These are phyloP conservation scores for Debaryomyces nepalensis DNA, from an alignment of 1,139 yeast species.

Conservation along the genomic window DNA sequence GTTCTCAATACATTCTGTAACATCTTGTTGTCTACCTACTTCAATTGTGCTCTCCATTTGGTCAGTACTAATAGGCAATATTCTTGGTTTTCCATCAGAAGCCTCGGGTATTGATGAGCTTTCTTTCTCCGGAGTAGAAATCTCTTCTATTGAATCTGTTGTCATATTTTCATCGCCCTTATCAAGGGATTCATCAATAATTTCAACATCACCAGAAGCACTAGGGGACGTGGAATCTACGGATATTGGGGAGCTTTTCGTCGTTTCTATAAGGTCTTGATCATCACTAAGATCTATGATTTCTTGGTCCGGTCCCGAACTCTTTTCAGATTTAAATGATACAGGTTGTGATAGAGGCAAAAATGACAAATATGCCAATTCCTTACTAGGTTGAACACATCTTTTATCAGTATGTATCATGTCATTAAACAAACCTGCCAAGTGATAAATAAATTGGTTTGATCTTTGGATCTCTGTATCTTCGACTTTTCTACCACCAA, in stretches of 20 bases:
- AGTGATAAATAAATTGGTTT: constrained; percentile 74
- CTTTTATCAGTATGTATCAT: constrained; percentile 66
- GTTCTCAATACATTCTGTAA: constrained; percentile 94
- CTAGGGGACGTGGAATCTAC: background rate
- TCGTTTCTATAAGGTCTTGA: constrained; percentile 16
- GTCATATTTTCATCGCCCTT: constrained; percentile 9
- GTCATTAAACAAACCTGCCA: constrained; percentile 68
- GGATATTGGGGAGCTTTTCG: constrained; percentile 20
- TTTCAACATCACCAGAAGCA: constrained; percentile 18
- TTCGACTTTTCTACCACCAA: constrained; percentile 86
- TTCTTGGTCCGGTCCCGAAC: constrained; percentile 17
- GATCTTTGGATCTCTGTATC: constrained; percentile 76
- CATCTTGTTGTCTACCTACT: constrained; percentile 94
- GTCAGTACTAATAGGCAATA: constrained; percentile 55
- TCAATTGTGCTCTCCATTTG: constrained; percentile 76
- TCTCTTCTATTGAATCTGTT: constrained; percentile 14
- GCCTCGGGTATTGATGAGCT: constrained; percentile 2
- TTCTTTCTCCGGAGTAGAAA: constrained; percentile 10
- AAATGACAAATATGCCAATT: constrained; percentile 86
- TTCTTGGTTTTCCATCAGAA: constrained; percentile 17
- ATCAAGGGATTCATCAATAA: constrained; percentile 13
- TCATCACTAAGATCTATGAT: constrained; percentile 16
- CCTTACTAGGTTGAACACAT: constrained; percentile 81
- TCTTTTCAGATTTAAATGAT: constrained; percentile 44
- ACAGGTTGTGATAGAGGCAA: constrained; percentile 74